Evolutionary conservation across 2,329 filamentous ascomycete species (phyloP).

Genomic region (Penicillium expansum): DNA sequence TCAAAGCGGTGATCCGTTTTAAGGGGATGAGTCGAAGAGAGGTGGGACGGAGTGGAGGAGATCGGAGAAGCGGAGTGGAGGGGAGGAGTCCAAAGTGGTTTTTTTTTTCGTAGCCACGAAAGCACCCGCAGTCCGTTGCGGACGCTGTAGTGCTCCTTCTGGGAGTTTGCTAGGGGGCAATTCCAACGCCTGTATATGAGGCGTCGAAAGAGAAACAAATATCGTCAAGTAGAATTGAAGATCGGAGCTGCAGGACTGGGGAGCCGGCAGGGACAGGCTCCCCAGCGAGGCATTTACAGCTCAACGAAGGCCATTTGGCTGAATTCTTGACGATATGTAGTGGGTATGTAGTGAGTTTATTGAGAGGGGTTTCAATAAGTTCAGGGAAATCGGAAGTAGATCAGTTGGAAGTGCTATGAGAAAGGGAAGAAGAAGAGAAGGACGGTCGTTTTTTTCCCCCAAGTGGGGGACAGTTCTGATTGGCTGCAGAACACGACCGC

Average conservation of each 20-base stretch:
- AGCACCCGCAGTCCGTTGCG: conserved; percentile 39
- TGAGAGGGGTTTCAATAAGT: conserved; percentile 19
- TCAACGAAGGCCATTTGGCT: conserved; percentile 73
- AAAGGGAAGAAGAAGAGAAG: conserved; percentile 25
- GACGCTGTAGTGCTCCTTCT: conserved; percentile 40
- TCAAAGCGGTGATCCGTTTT: background rate
- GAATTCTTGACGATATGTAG: conserved; percentile 68
- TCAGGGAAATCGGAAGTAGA: background rate
- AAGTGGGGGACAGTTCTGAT: conserved; percentile 25
- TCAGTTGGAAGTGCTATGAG: conserved; percentile 17
- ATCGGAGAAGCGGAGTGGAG: conserved; percentile 16
- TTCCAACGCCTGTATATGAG: conserved; percentile 55
- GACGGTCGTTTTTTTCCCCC: conserved; percentile 27
- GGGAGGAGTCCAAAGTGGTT: conserved; percentile 13
- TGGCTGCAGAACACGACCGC: conserved; percentile 20
- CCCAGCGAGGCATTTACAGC: conserved; percentile 88
- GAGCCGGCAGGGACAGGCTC: conserved; percentile 58
- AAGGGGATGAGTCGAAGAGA: conserved; percentile 9
- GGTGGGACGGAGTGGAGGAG: conserved; percentile 14
- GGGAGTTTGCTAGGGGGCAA: conserved; percentile 50
- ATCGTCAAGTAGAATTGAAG: conserved; percentile 54
- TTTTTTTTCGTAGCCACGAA: conserved; percentile 24
- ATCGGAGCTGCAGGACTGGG: conserved; percentile 87
- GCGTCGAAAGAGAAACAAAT: conserved; percentile 56
- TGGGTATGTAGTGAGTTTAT: background rate